A percentile compares a stretch with the other conserved stretches of the same genome.
phyloP scores from a whole-genome alignment of 164 flowering plant species.

The Dillenia turbinata region DNA sequence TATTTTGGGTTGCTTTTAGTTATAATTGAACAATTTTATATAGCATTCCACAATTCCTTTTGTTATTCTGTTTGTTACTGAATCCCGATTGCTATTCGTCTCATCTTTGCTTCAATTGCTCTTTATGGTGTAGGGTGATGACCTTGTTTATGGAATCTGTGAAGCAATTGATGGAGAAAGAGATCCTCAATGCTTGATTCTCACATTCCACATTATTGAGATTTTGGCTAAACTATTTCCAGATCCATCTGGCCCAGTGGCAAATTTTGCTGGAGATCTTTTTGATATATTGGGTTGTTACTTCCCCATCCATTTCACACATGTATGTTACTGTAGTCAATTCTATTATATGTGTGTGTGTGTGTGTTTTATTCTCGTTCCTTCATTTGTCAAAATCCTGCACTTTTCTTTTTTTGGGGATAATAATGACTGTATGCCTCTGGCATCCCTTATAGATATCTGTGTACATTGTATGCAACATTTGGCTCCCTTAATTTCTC shows the following conservation, averaged over 20 bases:
- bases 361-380: too few relatives aligned
- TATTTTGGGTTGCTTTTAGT: neutral
- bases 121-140: constrained; percentile 56
- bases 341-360: neutral
- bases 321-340: constrained; percentile 45
- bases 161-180: constrained; percentile 90
- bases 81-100: neutral
- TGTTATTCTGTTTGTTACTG: neutral
- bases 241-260: constrained; percentile 59
- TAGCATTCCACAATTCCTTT: neutral
- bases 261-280: constrained; percentile 56
- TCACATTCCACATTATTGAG: constrained; percentile 70
- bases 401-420: too few relatives aligned
- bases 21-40: neutral
- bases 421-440: too few relatives aligned
- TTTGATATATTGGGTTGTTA: constrained; percentile 76
- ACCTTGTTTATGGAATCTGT: constrained; percentile 68
- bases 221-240: constrained; percentile 54
- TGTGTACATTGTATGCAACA: too few relatives aligned
- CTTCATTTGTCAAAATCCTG: too few relatives aligned
- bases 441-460: too few relatives aligned
- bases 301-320: constrained; percentile 95
- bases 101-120: constrained; percentile 3
- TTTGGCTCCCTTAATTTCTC: too few relatives aligned
- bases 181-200: constrained; percentile 86